phyloP scores from a whole-genome alignment of 495 filamentous ascomycete species.

The Penicillium odoratum region DNA sequence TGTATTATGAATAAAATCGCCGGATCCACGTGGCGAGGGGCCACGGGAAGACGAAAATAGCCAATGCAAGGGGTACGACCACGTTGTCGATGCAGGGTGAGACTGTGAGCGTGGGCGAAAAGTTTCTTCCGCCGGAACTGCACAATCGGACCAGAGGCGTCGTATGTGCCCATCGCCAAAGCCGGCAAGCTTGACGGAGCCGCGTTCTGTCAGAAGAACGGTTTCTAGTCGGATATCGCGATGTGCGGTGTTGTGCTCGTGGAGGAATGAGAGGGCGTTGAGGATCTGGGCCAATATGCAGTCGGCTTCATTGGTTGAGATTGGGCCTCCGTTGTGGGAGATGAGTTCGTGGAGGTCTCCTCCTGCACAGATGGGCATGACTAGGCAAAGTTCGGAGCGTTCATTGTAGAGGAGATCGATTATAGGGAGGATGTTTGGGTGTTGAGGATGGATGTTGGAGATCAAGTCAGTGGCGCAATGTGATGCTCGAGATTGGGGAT shows the following conservation, averaged over 20 bases:
- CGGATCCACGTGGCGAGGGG: neutral
- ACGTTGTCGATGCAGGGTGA: constrained; percentile 1
- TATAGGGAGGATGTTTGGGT: constrained; percentile 94
- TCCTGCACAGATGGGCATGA: constrained; percentile 94
- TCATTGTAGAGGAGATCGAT: constrained; percentile 86
- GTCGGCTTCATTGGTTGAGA: constrained; percentile 83
- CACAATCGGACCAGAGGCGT: constrained; percentile 21
- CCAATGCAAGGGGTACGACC: constrained; percentile 24
- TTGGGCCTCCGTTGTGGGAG: constrained; percentile 57
- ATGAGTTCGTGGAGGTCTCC: constrained; percentile 90
- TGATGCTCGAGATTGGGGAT: constrained; percentile 80
- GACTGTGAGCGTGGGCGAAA: constrained; percentile 3
- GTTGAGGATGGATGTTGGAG: constrained; percentile 64
- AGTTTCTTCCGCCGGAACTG: constrained; percentile 6
- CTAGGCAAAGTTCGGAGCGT: constrained; percentile 92
- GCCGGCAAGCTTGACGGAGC: constrained; percentile 91
- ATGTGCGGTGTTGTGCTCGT: constrained; percentile 91
- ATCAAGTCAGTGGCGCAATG: constrained; percentile 83
- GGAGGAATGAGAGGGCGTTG: constrained; percentile 93
- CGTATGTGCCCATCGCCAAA: constrained; percentile 87
- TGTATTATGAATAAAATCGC: constrained; percentile 6
- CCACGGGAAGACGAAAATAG: neutral
- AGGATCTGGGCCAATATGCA: constrained; percentile 97
- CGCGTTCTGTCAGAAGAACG: constrained; percentile 81
- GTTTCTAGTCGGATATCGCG: constrained; percentile 96